Base-by-base conservation (phyloP, 1,284 basidiomycete species). In the Cryptococcus maquisensis region DNA sequence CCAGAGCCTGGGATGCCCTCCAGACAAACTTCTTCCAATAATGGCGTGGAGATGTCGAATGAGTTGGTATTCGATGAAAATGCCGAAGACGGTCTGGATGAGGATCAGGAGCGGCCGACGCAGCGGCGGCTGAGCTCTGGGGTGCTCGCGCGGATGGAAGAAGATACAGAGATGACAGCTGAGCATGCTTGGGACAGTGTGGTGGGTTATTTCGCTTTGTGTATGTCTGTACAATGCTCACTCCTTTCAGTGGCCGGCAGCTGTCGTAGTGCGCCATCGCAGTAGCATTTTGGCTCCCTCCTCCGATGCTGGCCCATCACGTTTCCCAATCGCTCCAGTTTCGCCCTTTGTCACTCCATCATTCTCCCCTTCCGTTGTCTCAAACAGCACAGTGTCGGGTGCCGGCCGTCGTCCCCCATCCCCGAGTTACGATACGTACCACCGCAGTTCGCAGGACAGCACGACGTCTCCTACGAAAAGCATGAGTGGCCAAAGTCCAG, bases 141-240 rank as follows among this genome's bases (percentile, higher is more conserved):
- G 37, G 48, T 54, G 7, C 28, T 52, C 32, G 45, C 43, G n/a
- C 12, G 35, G 38, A 12, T 54, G n/a, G 57, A 59, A 20, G 55
- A 56, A 6, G 45, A 16, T 3, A 15, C 46, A 1, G 65, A 62
- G 16, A 20, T 54, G 4, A 49, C 61, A 10, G 44, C 45, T 3
- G 60, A 65, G 28, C 68, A 67, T 58, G 66, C 67, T n/a, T 74
- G 71, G 71, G 71, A 74, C 52, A 74, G 72, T 56, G 72, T 74
- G 18, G 72, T 73, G 54, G 60, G 71, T 44, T 12, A 23, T 23
- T 37, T 15, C 18, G 41, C 36, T 55, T 45, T 40, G 46, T 40
- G 26, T 47, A 52, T 16, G 43, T 28, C 24, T 16, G 40, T 20
- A 42, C 18, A 42, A n/a, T 5, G 7, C 28, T 38, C 38, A 40